These are phyloP conservation scores for Talaromyces sp. DNA, from an alignment of 2,329 filamentous ascomycete genomes.

Conservation along the genomic window DNA sequence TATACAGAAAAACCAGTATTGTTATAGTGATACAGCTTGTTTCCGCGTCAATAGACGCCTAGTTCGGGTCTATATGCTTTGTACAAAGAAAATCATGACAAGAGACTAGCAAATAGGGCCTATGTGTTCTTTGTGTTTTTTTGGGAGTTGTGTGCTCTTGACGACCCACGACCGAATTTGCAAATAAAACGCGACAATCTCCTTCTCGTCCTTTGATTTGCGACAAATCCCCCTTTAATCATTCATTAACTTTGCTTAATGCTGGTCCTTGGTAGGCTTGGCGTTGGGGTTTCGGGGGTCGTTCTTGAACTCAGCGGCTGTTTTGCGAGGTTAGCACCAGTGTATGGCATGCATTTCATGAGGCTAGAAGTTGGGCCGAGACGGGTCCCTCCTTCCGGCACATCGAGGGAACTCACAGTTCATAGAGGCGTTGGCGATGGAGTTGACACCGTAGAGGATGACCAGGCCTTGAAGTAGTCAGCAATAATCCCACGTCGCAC, in stretches of 20 bases:
- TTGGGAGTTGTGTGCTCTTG: not conserved
- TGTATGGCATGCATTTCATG: not conserved
- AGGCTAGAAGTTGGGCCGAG: not conserved
- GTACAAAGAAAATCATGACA: slow-evolving; percentile 24
- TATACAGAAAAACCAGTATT: not conserved
- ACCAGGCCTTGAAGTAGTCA: slow-evolving; percentile 58
- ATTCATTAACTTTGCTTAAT: slow-evolving; percentile 13
- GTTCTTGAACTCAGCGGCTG: slow-evolving; percentile 94
- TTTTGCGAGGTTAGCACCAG: not conserved
- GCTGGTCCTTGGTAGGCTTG: slow-evolving; percentile 27
- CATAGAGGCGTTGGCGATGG: slow-evolving; percentile 70
- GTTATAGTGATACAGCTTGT: slow-evolving; percentile 32
- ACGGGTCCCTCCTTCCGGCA: not conserved
- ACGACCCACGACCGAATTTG: not conserved
- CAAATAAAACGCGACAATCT: not conserved
- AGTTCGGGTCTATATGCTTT: slow-evolving; percentile 35
- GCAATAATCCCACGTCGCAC: not conserved
- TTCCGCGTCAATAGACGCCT: slow-evolving; percentile 31
- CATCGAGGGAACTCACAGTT: slow-evolving; percentile 59
- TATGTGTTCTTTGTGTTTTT: not conserved
- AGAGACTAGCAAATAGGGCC: slow-evolving; percentile 15
- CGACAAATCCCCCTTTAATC: not conserved
- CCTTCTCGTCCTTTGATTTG: not conserved
- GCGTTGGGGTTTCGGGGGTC: slow-evolving; percentile 72
- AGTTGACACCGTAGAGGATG: slow-evolving; percentile 89